Conservation (phyloP, 331 rosid species). For the Acacia pycnantha region DNA sequence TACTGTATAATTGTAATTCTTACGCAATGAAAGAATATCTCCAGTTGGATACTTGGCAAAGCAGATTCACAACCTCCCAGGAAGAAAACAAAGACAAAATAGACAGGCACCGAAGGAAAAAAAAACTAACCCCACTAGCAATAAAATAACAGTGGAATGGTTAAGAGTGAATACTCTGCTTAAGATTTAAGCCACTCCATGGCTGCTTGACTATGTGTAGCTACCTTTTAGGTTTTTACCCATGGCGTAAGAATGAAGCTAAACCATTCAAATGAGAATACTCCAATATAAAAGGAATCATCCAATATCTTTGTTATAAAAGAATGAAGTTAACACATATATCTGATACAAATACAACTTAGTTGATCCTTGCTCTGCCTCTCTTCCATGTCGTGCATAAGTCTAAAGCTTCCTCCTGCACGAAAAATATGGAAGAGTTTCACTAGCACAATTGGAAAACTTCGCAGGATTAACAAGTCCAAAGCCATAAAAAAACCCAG, state of each 20-base stretch:
- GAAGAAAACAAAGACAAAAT: not conserved
- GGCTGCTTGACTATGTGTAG: slow-evolving; percentile 7
- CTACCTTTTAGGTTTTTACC: not conserved
- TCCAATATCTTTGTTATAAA: slow-evolving; percentile 20
- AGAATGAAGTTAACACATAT: not conserved
- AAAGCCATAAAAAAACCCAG: slow-evolving; percentile 50
- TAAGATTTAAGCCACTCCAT: slow-evolving; percentile 34
- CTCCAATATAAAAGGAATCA: slow-evolving; percentile 13
- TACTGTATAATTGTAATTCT: not conserved
- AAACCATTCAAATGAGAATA: not conserved
- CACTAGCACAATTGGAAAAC: slow-evolving; percentile 54
- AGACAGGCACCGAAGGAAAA: not conserved
- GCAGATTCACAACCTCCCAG: not conserved
- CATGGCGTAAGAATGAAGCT: slow-evolving; percentile 37
- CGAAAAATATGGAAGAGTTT: slow-evolving; percentile 67
- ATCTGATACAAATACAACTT: not conserved
- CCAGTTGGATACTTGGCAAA: not conserved
- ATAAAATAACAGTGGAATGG: not conserved
- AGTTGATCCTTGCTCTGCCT: not conserved
- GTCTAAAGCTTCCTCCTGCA: slow-evolving; percentile 54
- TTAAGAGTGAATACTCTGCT: slow-evolving; percentile 4
- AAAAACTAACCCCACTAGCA: not conserved
- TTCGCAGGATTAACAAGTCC: slow-evolving; percentile 45
- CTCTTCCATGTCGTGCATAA: slow-evolving; percentile 54
- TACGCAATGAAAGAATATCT: not conserved